Conservation (phyloP, 2,329 filamentous ascomycete genomes). For the Aspergillus quadricinctus region DNA sequence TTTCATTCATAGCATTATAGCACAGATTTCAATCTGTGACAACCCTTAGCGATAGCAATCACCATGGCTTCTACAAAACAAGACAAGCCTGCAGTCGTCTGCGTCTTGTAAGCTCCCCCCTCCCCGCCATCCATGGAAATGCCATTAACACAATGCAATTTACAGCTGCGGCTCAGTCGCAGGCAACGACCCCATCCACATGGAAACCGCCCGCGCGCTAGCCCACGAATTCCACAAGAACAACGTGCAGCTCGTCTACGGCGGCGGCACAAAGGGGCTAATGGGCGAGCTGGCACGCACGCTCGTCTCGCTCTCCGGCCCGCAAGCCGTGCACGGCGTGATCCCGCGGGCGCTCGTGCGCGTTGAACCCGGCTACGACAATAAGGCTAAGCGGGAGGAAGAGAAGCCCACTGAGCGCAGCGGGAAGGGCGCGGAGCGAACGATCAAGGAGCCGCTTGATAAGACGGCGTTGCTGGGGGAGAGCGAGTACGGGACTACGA, state of each 20-base stretch:
- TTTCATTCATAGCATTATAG: not conserved
- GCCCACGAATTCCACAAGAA: constrained; percentile 69
- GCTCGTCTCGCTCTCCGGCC: constrained; percentile 76
- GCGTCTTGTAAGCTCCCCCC: constrained; percentile 65
- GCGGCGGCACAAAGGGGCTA: constrained; percentile 86
- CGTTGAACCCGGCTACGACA: constrained; percentile 53
- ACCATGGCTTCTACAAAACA: constrained; percentile 15
- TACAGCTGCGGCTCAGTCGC: constrained; percentile 72
- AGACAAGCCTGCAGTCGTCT: constrained; percentile 62
- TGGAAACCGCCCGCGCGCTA: constrained; percentile 72
- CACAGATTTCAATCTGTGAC: not conserved
- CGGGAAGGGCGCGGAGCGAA: constrained; percentile 47
- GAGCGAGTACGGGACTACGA: constrained; percentile 70
- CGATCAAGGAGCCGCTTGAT: constrained; percentile 51
- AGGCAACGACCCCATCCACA: constrained; percentile 68
- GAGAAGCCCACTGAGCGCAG: constrained; percentile 39
- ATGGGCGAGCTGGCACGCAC: constrained; percentile 93
- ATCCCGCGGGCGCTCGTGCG: constrained; percentile 81
- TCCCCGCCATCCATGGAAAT: not conserved
- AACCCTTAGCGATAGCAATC: not conserved
- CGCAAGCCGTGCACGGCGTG: constrained; percentile 81
- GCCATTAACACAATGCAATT: constrained; percentile 1
- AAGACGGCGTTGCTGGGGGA: constrained; percentile 29
- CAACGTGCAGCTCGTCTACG: constrained; percentile 84
- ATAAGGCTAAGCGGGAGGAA: constrained; percentile 11